Evolutionary conservation across 805 yeast genomes (phyloP).

Genomic region (Hanseniaspora pseudoguilliermondii): DNA sequence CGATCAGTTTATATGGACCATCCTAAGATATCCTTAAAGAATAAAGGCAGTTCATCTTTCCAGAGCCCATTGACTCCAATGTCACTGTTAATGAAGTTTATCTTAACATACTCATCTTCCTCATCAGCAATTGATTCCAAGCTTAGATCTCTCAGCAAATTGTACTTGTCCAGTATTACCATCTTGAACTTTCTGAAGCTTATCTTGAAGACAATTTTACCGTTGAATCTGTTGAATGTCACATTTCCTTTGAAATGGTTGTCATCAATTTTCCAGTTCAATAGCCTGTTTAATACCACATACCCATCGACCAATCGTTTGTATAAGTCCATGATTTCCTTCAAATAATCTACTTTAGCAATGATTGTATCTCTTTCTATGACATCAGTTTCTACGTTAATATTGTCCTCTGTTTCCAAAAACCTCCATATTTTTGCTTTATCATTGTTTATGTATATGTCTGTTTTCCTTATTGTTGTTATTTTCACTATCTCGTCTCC

Average conservation of each 20-base stretch:
- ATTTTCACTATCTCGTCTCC: not conserved
- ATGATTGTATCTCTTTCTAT: not conserved
- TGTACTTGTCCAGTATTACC: not conserved
- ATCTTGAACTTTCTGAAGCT: not conserved
- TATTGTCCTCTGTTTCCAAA: not conserved
- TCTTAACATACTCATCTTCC: not conserved
- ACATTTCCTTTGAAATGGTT: slow-evolving; percentile 18
- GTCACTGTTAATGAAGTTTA: not conserved
- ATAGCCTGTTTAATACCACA: not conserved
- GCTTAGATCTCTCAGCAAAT: not conserved
- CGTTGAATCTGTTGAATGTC: slow-evolving; percentile 13
- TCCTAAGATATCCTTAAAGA: not conserved
- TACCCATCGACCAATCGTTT: not conserved
- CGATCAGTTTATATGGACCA: not conserved
- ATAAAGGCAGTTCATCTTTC: not conserved
- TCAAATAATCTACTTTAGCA: not conserved
- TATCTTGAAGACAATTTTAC: not conserved
- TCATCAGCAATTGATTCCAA: not conserved
- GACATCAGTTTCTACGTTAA: not conserved
- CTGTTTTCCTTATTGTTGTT: not conserved
- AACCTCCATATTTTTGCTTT: not conserved
- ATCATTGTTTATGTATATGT: not conserved
- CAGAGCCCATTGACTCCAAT: not conserved
- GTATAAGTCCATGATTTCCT: not conserved
- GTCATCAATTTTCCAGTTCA: slow-evolving; percentile 13